These are phyloP conservation scores for Lachnellula cervina DNA, from an alignment of 2,329 filamentous ascomycete genomes.

Conservation along the genomic window DNA sequence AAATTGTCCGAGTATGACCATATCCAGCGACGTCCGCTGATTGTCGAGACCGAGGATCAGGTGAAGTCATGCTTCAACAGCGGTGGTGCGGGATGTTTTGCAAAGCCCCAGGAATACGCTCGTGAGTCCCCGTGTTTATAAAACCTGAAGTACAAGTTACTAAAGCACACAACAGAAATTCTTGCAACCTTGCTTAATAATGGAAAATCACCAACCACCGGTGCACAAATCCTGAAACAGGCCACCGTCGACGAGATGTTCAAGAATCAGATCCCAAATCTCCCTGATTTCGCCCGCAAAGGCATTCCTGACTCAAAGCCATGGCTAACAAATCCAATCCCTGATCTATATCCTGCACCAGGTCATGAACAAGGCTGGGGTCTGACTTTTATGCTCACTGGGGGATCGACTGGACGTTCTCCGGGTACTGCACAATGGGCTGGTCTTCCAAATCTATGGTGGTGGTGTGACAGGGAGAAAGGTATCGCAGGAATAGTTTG, in stretches of 20 bases:
- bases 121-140: constrained; percentile 17
- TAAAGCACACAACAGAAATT: constrained; percentile 34
- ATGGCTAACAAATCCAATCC: constrained; percentile 41
- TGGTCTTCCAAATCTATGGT: constrained; percentile 55
- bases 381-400: constrained; percentile 51
- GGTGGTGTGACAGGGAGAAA: constrained; percentile 58
- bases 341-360: constrained; percentile 36
- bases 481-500: constrained; percentile 51
- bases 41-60: constrained; percentile 3
- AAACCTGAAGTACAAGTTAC: neutral
- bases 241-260: constrained; percentile 60
- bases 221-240: constrained; percentile 47
- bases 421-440: constrained; percentile 51
- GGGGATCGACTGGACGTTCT: constrained; percentile 48
- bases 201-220: constrained; percentile 54
- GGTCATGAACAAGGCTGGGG: constrained; percentile 63
- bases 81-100: constrained; percentile 58
- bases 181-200: constrained; percentile 59
- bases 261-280: constrained; percentile 53
- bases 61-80: constrained; percentile 43
- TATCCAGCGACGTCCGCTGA: constrained; percentile 10
- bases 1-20: constrained; percentile 19
- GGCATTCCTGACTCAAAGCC: constrained; percentile 43
- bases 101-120: constrained; percentile 54
- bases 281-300: constrained; percentile 48